Evolutionary conservation across 345 rosid species (phyloP), one percentile per base, ranked within the genome.

Genomic region (Camelina laxa): DNA sequence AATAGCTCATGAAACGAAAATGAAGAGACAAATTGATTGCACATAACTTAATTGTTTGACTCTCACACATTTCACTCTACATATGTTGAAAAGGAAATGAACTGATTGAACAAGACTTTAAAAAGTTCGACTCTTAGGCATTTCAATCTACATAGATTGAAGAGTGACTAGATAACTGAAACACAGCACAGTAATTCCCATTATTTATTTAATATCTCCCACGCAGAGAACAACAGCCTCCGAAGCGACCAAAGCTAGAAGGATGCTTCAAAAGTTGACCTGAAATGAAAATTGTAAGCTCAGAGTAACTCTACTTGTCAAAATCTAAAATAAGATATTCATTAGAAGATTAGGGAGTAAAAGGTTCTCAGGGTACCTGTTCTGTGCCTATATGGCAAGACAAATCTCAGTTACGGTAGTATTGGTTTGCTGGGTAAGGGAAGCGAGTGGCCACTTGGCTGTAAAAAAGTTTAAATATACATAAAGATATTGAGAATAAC

Each of bases 391-490:
- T 15, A 62, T 3, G 10, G 35, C 1, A 47, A 66, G 31, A 67
- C 6, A 36, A 13, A 35, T 20, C 5, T 70, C 33, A 71, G 60
- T 16, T 35, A 4, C 60, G 57, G 24, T 13, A 4, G 11, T 59
- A 47, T 1, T 33, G 75, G 22, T 14, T n/a, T 4, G 14, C 38
- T 59, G 49, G 36, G 14, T 20, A 48, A 35, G 75, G 67, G 13
- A 2, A 48, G 12, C 16, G 75, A 36, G 59, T 49, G 24, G 75
- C 67, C 13, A 15, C 4, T 48, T 70, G 74, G 48, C 66, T 70
- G 66, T 27, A 47, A 44, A 15, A 57, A 44, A 19, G 22, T 47
- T 36, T 0, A 42, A 9, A 35, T 8, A 5, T 13, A 56, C 27
- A 0, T 24, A 24, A 13, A 56, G 1, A 1, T 47, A 13, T 2